phyloP scores from a whole-genome alignment of 129 eudicot species.

The Oenanthe sinensis region DNA sequence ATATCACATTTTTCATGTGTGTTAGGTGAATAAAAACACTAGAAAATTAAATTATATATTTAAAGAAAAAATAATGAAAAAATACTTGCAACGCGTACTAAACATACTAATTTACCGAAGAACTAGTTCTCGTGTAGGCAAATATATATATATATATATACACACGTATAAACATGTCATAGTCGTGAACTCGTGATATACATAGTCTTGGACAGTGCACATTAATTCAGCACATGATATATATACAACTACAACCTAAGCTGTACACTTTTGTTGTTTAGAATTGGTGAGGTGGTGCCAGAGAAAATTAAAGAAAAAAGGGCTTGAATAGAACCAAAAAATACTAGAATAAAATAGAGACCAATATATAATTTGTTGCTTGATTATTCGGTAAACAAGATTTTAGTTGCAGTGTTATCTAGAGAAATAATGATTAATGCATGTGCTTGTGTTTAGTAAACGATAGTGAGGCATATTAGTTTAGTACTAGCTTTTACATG shows the following conservation, averaged over 20 bases:
- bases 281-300: background rate
- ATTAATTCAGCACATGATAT: background rate
- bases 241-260: background rate
- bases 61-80: no score
- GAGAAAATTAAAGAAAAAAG: background rate
- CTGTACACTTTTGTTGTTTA: background rate
- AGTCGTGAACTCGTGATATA: background rate
- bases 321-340: background rate
- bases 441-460: background rate
- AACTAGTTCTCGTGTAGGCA: no score
- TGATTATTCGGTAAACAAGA: background rate
- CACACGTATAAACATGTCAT: background rate
- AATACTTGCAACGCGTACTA: no score
- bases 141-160: no score
- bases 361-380: background rate
- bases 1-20: no score
- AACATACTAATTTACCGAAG: no score
- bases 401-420: background rate
- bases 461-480: no score
- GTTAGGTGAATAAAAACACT: no score
- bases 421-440: background rate
- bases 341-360: background rate
- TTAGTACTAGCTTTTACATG: no score
- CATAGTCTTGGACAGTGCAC: background rate
- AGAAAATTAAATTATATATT: no score